Evolutionary conservation across 2,329 filamentous ascomycete genomes (phyloP).

Genomic region (Malbranchea zuffiana): DNA sequence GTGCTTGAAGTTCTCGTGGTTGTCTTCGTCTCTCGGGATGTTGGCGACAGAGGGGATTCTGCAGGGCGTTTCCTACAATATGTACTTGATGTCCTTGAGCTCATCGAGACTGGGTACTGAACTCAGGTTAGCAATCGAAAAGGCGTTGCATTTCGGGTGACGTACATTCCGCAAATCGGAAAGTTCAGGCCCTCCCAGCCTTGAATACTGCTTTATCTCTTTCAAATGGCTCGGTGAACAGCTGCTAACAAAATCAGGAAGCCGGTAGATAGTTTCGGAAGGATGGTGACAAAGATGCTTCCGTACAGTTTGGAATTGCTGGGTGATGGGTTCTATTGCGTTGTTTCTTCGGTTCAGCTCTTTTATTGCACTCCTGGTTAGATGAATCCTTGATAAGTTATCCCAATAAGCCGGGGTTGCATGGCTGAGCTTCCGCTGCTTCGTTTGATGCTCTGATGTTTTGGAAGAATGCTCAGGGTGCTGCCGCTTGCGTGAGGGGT

Average conservation of each 20-base stretch:
- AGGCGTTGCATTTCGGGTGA: background rate
- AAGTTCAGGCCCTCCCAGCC: slow-evolving; percentile 4
- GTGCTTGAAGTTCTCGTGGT: slow-evolving; percentile 8
- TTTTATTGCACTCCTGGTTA: slow-evolving; percentile 16
- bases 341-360: slow-evolving; percentile 18
- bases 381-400: slow-evolving; percentile 18
- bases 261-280: too few relatives aligned
- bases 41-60: slow-evolving; percentile 2
- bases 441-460: slow-evolving; percentile 6
- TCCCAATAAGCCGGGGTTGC: slow-evolving; percentile 17
- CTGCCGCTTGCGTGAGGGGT: background rate
- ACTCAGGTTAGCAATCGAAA: background rate
- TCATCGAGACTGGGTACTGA: slow-evolving; percentile 5
- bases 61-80: slow-evolving; percentile 1
- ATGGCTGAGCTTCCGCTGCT: slow-evolving; percentile 8
- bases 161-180: slow-evolving; percentile 8
- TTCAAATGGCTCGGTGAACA: slow-evolving; percentile 1
- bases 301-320: too few relatives aligned
- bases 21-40: background rate
- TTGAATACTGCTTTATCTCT: slow-evolving; percentile 4
- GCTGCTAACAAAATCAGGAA: slow-evolving; percentile 1
- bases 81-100: background rate
- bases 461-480: background rate
- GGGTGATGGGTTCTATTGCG: background rate
- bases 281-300: too few relatives aligned